A percentile compares a stretch with the other conserved stretches of the same genome.
Conservation (phyloP, 2,329 filamentous ascomycete species). For the Hirsutella rhossiliensis region DNA sequence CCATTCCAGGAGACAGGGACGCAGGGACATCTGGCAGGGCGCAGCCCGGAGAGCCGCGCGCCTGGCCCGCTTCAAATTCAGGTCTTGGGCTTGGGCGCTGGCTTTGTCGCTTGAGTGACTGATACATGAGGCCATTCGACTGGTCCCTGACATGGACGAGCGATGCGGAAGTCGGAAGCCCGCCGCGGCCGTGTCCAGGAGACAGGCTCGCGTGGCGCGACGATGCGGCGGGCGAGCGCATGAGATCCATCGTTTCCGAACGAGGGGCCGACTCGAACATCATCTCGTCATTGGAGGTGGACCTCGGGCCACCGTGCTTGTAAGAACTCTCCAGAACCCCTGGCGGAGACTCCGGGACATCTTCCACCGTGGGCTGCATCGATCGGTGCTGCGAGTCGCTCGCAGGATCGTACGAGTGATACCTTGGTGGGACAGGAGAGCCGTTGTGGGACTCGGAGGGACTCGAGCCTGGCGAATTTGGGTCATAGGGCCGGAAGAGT, state of each 20-base stretch:
- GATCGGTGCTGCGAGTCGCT: conserved; percentile 35
- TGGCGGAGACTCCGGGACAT: conserved; percentile 42
- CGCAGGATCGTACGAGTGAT: conserved; percentile 37
- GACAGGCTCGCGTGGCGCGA: conserved; percentile 14
- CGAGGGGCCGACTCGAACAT: conserved; percentile 26
- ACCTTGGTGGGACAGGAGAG: conserved; percentile 27
- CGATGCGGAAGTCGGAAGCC: conserved; percentile 13
- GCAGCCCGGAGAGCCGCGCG: conserved; percentile 23
- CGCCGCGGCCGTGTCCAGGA: conserved; percentile 6
- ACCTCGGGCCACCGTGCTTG: conserved; percentile 11
- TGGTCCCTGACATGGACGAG: conserved; percentile 22
- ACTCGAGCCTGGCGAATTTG: conserved; percentile 26
- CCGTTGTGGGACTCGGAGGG: conserved; percentile 13
- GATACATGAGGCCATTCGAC: conserved; percentile 19
- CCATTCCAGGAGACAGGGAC: conserved; percentile 49
- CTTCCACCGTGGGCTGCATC: conserved; percentile 53
- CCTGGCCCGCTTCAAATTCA: conserved; percentile 23
- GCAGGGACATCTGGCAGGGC: conserved; percentile 37
- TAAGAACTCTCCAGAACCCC: conserved; percentile 13
- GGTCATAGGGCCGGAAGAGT: conserved; percentile 38
- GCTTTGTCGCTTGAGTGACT: conserved; percentile 16
- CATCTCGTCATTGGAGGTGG: conserved; percentile 21
- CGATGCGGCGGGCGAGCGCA: conserved; percentile 17
- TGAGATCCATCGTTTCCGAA: conserved; percentile 33
- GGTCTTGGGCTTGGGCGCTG: conserved; percentile 18